Base-by-base conservation (phyloP, 345 rosid species). In the Gynandropsis gynandra region DNA sequence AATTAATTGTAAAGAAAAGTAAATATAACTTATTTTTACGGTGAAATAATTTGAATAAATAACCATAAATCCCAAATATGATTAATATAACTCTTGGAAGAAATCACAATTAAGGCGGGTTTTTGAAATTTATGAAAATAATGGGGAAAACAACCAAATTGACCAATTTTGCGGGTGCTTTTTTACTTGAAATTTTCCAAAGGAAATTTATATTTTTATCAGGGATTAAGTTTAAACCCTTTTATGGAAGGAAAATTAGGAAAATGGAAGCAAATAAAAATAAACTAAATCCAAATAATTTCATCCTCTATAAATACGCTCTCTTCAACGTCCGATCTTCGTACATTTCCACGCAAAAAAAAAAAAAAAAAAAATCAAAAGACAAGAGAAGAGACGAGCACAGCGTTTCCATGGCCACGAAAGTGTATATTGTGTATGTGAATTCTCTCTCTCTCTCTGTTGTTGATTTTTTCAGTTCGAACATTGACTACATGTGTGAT, bases 381-480 rank as follows among this genome's bases (percentile, higher is more conserved):
- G 10, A 27, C 21, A 42, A 45, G 4, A 38, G 47, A 37, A 42
- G 20, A 4, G 32, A 54, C 24, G 16, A 71, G 17, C 9, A n/a
- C 7, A 31, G 39, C 34, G 37, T 37, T 55, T 50, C 72, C 12
- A 82, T 82, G 90, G 82, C 84, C 13, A 71, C 76, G 43, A 82
- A 82, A 75, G 80, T 82, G 41, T 82, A 80, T 67, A 80, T 82
- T 61, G 86, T 82, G 90, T 82, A 82, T 17, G 90, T 75, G 1
- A 40, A 51, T 35, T 36, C 19, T 27, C 10, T 20, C 0, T 9
- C 21, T 52, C 8, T n/a, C 9, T 15, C 6, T 24, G 8, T n/a
- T n/a, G 15, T 9, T 0, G 11, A 35, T 13, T 59, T 32, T 27
- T 41, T 37, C 13, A 12, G 27, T 21, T 17, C 39, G 15, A 17